Base-by-base conservation (phyloP, 108 stramenopile species). In the Cyclotella baltica region DNA sequence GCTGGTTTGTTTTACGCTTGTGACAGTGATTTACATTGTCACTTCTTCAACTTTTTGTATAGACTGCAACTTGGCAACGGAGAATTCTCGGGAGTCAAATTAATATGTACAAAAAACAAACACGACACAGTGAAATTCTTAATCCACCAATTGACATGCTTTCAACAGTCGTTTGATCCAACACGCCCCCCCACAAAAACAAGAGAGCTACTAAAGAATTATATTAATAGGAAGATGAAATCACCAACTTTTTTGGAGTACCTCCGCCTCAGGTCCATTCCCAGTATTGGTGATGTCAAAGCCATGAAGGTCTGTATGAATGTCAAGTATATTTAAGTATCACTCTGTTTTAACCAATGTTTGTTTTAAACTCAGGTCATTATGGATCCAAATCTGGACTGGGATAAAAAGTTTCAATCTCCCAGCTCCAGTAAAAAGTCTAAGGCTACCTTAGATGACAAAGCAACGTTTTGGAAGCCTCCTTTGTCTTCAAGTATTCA, bases 151-250 rank as follows among this genome's bases (percentile, higher is more conserved):
- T 46, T 82, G 40, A 48, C 65, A 61, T 30, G 27, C 22, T 78
- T 77, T n/a, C 62, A 66, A 35, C 13, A 33, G 27, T 66, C 76
- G 15, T 82, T 82, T 33, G 53, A 77, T 57, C 77, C 81, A 20
- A 56, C n/a, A 34, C 48, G 29, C 34, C 59, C 67, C 23, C 76
- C 76, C 3, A 55, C 51, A 27, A 73, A 71, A 22, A 80, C 81
- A 27, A 82, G 63, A 76, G 70, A 82, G 43, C 64, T 65, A 50
- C 58, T 78, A 16, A 77, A 72, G 30, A 62, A 30, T 30, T 71
- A 82, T 18, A 78, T 82, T 34, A 66, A 77, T 65, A 37, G 55
- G 15, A 40, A 82, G 47, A 82, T 82, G 81, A 82, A 82, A 20
- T 48, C 48, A 5, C 77, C 81, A 11, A 82, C 76, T 8, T 82